Evolutionary conservation across 306 rosid genomes (phyloP).

Genomic region (Cercis canadensis): DNA sequence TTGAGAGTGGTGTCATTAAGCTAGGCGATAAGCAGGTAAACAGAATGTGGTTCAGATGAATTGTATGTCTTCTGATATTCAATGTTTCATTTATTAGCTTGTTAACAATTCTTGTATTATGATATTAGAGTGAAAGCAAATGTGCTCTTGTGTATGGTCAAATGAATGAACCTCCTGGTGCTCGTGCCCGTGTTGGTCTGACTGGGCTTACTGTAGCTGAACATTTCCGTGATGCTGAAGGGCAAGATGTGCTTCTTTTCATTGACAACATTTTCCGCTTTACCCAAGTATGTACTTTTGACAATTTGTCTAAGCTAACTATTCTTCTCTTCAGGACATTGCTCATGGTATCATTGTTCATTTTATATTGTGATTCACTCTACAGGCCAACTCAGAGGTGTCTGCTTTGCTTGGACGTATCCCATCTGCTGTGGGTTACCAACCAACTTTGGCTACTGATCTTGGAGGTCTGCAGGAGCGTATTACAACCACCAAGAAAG

Average conservation of each 20-base stretch:
- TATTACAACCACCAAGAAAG: slow-evolving; percentile 97
- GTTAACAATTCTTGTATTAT: not conserved
- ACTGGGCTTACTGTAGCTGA: slow-evolving; percentile 97
- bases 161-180: slow-evolving; percentile 99
- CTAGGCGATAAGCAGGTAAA: slow-evolving; percentile 95
- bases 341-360: not conserved
- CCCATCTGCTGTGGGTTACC: slow-evolving; percentile 99
- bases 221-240: slow-evolving; percentile 99
- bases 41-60: not conserved
- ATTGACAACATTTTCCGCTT: slow-evolving; percentile 98
- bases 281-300: slow-evolving; percentile 71
- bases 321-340: not conserved
- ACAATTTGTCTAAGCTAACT: not conserved
- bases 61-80: not conserved
- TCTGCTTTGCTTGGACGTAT: slow-evolving; percentile 99
- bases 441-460: slow-evolving; percentile 96
- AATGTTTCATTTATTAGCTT: not conserved
- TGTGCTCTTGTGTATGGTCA: slow-evolving; percentile 99
- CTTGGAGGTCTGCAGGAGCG: slow-evolving; percentile 99
- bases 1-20: slow-evolving; percentile 99
- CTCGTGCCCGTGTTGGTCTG: slow-evolving; percentile 99
- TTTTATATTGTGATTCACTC: slow-evolving; percentile 5
- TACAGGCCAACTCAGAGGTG: slow-evolving; percentile 99
- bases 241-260: slow-evolving; percentile 99
- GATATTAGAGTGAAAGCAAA: slow-evolving; percentile 83